Evolutionary conservation across 495 filamentous ascomycete genomes (phyloP).

Genomic region (Daldinia vernicosa): DNA sequence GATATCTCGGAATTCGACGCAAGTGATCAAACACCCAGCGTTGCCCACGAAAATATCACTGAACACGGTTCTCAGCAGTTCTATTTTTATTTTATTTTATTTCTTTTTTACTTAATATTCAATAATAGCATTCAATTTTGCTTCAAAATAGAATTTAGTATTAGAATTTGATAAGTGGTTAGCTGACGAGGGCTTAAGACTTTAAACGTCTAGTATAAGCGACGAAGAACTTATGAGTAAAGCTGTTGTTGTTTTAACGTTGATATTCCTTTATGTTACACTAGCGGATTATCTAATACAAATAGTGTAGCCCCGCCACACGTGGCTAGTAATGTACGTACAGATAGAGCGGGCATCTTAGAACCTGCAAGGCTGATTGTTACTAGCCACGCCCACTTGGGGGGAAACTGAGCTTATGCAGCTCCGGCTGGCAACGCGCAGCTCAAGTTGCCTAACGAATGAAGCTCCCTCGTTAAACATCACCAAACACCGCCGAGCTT

Average conservation of each 20-base stretch:
- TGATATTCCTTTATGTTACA: not conserved
- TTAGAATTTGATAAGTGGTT: not conserved
- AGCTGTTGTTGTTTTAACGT: not conserved
- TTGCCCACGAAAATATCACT: not conserved
- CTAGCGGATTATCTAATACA: not conserved
- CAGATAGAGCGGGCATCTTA: no score
- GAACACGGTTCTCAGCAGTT: not conserved
- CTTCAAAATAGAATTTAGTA: not conserved
- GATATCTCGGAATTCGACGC: not conserved
- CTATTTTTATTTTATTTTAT: not conserved
- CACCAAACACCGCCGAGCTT: constrained; percentile 36
- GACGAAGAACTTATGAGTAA: no score
- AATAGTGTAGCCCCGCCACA: not conserved
- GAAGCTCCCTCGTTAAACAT: constrained; percentile 30
- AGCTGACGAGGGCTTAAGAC: not conserved
- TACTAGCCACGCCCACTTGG: not conserved
- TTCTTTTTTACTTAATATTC: no score
- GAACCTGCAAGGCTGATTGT: constrained; percentile 7
- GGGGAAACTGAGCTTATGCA: constrained; percentile 1
- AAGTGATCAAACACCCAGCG: not conserved
- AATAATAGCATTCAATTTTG: no score
- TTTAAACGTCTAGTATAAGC: not conserved
- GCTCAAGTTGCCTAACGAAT: constrained; percentile 57
- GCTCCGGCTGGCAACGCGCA: constrained; percentile 50
- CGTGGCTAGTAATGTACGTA: not conserved